phyloP scores from a whole-genome alignment of 2,329 filamentous ascomycete species.

The Aureobasidium lini region DNA sequence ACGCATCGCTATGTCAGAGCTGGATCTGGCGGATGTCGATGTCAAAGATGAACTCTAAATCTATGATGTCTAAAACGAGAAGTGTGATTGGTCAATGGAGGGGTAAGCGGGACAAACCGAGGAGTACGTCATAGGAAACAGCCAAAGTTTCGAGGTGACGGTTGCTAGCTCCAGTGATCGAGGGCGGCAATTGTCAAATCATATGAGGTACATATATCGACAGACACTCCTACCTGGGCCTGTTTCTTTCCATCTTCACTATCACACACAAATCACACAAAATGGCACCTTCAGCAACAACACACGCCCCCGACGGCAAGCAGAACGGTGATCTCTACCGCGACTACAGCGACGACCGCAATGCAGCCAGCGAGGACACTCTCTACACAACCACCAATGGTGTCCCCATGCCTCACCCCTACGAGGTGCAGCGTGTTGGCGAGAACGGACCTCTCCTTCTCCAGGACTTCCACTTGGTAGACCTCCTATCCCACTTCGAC shows the following conservation, averaged over 20 bases:
- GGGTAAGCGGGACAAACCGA: background rate
- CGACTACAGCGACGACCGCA: conserved; percentile 39
- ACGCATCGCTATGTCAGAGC: background rate
- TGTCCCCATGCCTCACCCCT: conserved; percentile 37
- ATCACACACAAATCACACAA: conserved; percentile 3
- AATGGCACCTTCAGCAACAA: conserved; percentile 21
- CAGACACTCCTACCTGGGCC: background rate
- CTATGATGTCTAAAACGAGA: background rate
- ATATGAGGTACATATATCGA: background rate
- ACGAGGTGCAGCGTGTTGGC: conserved; percentile 49
- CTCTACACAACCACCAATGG: conserved; percentile 52
- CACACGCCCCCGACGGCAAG: conserved; percentile 22
- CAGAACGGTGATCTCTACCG: conserved; percentile 33
- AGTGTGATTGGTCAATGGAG: background rate
- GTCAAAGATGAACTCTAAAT: conserved; percentile 1
- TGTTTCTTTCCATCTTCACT: background rate
- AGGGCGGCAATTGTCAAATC: background rate
- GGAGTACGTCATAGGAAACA: background rate
- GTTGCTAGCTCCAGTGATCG: background rate
- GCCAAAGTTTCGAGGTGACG: background rate
- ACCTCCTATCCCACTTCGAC: conserved; percentile 44
- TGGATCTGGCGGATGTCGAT: background rate
- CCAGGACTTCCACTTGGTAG: conserved; percentile 45
- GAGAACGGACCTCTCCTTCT: conserved; percentile 53
- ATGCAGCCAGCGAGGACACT: conserved; percentile 36